These are phyloP conservation scores for Paxillus rubicundulus DNA, from an alignment of 768 basidiomycete genomes.

Conservation along the genomic window DNA sequence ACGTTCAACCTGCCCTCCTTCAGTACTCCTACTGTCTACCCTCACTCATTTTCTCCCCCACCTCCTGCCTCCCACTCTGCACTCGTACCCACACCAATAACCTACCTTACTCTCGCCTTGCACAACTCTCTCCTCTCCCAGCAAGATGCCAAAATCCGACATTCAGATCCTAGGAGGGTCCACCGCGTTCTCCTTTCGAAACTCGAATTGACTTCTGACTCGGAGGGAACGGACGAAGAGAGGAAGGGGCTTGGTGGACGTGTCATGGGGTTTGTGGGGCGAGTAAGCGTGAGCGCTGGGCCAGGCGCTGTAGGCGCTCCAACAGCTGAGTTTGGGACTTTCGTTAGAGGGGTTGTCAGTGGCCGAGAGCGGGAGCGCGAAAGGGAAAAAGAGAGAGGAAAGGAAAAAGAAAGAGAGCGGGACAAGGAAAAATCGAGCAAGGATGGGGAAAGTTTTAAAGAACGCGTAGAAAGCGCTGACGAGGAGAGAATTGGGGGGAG, in stretches of 20 bases:
- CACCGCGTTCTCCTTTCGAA: constrained; percentile 61
- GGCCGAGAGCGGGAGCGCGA: constrained; percentile 26
- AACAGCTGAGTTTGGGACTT: constrained; percentile 50
- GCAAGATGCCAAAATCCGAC: constrained; percentile 29
- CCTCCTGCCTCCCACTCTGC: constrained; percentile 14
- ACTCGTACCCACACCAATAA: constrained; percentile 1
- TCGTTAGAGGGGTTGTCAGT: constrained; percentile 45
- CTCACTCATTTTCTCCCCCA: constrained; percentile 7
- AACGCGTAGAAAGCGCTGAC: constrained; percentile 20
- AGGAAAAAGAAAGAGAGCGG: constrained; percentile 30
- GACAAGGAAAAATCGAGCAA: constrained; percentile 38
- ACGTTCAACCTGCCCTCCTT: constrained; percentile 8
- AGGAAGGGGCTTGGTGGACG: constrained; percentile 31
- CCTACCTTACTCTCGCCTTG: constrained; percentile 25
- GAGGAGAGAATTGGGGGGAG: constrained; percentile 36
- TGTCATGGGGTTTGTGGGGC: constrained; percentile 40
- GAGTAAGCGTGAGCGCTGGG: constrained; percentile 34
- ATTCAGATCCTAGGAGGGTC: constrained; percentile 56
- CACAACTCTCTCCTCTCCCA: constrained; percentile 23
- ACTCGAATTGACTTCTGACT: constrained; percentile 42
- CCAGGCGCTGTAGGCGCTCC: constrained; percentile 44
- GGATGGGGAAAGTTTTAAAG: constrained; percentile 33
- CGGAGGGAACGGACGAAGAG: constrained; percentile 31
- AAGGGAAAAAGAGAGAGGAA: constrained; percentile 35
- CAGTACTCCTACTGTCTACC: constrained; percentile 5